Base-by-base conservation (phyloP, 2,329 filamentous ascomycete species). In the Fusarium udum region DNA sequence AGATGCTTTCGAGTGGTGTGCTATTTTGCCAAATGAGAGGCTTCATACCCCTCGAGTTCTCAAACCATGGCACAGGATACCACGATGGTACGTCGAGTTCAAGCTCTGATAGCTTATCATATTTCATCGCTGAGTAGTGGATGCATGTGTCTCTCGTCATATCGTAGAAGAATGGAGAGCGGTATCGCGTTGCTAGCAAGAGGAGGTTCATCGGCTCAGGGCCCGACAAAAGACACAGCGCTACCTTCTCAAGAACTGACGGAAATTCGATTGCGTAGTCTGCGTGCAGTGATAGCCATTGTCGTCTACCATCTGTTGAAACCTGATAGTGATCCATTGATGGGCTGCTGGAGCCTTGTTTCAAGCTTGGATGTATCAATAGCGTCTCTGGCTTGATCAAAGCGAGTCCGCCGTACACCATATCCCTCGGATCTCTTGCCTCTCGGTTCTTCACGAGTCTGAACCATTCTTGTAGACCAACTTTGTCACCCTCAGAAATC, bases 351-450 rank as follows among this genome's bases (percentile, higher is more conserved):
- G 9, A 15, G 26, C 43, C 32, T 13, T 5, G 34, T 24, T 60
- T 60, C 0, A 60, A 24, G 16, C 32, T 22, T 7, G 45, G 57
- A 15, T 60, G 9, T 26, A 60, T 52, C 7, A 37, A n/a, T 6
- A 60, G 34, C 16, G 57, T 32, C 34, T 40, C 43, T 26, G 57
- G 57, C 22, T 52, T 52, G 16, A 60, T 52, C 34, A 60, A 31
- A 24, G 57, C 57, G 9, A 60, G 57, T 3, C 57, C 57, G 1
- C 57, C 57, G 2, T 60, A 60, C 5, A 60, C 34, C 57, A 60
- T 60, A 6, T 60, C 57, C 24, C 57, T 60, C 22, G 57, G 57
- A 40, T 60, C 57, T 22, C 34, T 39, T 4, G 57, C 34, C 16
- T 60, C 43, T 1, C 57, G 43, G 11, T 52, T 18, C 15, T 31